Percentiles rank a stretch among this genome's conserved stretches.
These are phyloP conservation scores for Leccinum aurantiacum DNA, from an alignment of 768 basidiomycete species.

Conservation along the genomic window DNA sequence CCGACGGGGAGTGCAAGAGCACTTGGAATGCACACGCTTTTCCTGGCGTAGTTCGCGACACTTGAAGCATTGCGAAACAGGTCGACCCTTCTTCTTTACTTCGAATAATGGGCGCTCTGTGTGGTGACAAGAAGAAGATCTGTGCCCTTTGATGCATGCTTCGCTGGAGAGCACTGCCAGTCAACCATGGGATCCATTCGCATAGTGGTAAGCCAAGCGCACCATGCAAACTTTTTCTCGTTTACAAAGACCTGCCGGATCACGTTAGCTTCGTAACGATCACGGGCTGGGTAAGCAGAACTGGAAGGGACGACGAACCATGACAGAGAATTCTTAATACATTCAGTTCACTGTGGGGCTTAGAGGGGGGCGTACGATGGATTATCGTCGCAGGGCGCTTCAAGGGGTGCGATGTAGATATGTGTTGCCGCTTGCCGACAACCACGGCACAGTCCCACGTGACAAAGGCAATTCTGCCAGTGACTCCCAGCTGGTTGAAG, in stretches of 20 bases:
- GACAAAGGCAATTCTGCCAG: background rate
- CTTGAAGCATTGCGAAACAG: conserved; percentile 84
- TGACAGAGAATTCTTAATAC: conserved; percentile 11
- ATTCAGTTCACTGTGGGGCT: conserved; percentile 9
- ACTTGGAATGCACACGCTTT: conserved; percentile 79
- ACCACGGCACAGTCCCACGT: background rate
- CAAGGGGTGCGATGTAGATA: background rate
- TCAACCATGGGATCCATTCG: conserved; percentile 11
- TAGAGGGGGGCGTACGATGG: background rate
- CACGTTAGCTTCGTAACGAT: background rate
- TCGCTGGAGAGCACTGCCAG: conserved; percentile 49
- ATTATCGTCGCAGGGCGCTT: background rate
- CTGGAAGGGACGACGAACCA: conserved; percentile 20
- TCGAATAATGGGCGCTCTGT: conserved; percentile 88
- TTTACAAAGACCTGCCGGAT: conserved; percentile 65
- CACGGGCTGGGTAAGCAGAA: background rate
- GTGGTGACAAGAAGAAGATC: conserved; percentile 86
- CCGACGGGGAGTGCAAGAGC: conserved; percentile 59
- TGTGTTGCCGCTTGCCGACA: too few relatives aligned
- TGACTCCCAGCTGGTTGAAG: too few relatives aligned
- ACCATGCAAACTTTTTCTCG: conserved; percentile 77
- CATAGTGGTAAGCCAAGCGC: conserved; percentile 17
- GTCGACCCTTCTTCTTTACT: conserved; percentile 91
- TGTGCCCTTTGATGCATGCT: conserved; percentile 93
- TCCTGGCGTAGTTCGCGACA: conserved; percentile 83